A percentile compares a stretch with the other conserved stretches of the same genome.
Conservation (phyloP, 2,329 filamentous ascomycete genomes). For the Chrysoporthe deuterocubensis region DNA sequence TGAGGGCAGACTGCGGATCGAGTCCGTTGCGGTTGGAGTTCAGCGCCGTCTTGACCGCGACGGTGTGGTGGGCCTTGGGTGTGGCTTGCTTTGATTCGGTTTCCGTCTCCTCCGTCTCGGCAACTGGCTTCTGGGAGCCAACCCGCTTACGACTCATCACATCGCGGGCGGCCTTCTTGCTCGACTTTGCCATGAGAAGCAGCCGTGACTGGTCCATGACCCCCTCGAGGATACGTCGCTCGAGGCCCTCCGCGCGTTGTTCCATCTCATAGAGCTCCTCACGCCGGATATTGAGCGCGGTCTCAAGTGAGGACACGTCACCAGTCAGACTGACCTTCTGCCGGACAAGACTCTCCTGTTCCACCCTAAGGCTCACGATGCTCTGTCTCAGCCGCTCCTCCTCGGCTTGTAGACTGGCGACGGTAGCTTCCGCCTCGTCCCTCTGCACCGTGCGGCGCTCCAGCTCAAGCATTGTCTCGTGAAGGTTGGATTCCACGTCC, state of each 20-base stretch:
- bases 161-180: conserved; percentile 49
- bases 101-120: conserved; percentile 32
- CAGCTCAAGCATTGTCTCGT: conserved; percentile 79
- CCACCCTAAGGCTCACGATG: conserved; percentile 63
- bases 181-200: conserved; percentile 75
- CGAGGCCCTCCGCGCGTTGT: conserved; percentile 80
- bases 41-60: conserved; percentile 58
- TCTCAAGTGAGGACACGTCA: conserved; percentile 90
- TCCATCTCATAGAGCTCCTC: conserved; percentile 95
- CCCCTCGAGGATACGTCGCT: conserved; percentile 90
- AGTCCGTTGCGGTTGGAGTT: conserved; percentile 53
- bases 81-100: conserved; percentile 34
- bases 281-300: conserved; percentile 82
- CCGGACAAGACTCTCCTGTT: conserved; percentile 75
- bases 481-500: conserved; percentile 78
- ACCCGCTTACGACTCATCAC: conserved; percentile 64
- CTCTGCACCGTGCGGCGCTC: conserved; percentile 74
- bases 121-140: conserved; percentile 44
- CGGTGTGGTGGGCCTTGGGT: conserved; percentile 19
- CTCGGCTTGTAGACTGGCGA: conserved; percentile 52
- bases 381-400: conserved; percentile 57
- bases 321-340: conserved; percentile 82
- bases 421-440: conserved; percentile 62
- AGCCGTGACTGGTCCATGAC: conserved; percentile 95
- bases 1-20: conserved; percentile 46